Percentiles rank a stretch among this genome's conserved stretches.
Conservation (phyloP, 129 eudicot genomes). For the Lonicera japonica region DNA sequence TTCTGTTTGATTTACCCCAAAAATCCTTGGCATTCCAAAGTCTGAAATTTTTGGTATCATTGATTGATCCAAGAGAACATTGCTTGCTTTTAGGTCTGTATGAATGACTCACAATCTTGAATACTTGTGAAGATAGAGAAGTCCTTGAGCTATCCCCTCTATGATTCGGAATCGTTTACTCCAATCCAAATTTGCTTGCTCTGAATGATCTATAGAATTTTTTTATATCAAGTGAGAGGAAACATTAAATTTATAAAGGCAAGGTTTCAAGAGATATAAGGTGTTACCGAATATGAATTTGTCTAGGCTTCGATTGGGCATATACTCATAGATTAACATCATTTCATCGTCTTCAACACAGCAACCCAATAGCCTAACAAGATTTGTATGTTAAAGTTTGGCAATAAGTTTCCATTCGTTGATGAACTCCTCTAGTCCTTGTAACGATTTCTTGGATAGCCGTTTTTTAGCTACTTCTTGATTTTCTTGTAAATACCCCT, state of each 20-base stretch:
- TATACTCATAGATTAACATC: constrained; percentile 24
- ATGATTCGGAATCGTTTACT: constrained; percentile 18
- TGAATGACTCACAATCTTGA: constrained; percentile 3
- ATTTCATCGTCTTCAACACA: constrained; percentile 31
- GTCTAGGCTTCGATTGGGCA: constrained; percentile 35
- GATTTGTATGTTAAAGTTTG: constrained; percentile 32
- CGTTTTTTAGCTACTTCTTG: constrained; percentile 27
- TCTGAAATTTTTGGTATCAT: constrained; percentile 3
- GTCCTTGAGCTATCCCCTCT: constrained; percentile 9
- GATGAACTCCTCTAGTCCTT: constrained; percentile 35
- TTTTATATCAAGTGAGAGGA: background rate
- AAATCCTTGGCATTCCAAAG: constrained; percentile 10
- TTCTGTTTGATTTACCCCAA: background rate
- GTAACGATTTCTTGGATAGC: constrained; percentile 30
- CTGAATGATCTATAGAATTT: constrained; percentile 16
- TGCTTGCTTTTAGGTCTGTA: constrained; percentile 5
- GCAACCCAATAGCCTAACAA: constrained; percentile 28
- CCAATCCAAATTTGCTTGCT: constrained; percentile 24
- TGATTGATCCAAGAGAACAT: background rate
- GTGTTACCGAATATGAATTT: constrained; percentile 26
- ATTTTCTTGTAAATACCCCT: constrained; percentile 31
- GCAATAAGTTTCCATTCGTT: constrained; percentile 34
- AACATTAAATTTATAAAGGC: background rate
- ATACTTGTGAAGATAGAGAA: constrained; percentile 7
- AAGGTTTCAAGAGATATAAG: background rate